Conservation (phyloP, 768 basidiomycete species). For the Kwoniella newhampshirensis region DNA sequence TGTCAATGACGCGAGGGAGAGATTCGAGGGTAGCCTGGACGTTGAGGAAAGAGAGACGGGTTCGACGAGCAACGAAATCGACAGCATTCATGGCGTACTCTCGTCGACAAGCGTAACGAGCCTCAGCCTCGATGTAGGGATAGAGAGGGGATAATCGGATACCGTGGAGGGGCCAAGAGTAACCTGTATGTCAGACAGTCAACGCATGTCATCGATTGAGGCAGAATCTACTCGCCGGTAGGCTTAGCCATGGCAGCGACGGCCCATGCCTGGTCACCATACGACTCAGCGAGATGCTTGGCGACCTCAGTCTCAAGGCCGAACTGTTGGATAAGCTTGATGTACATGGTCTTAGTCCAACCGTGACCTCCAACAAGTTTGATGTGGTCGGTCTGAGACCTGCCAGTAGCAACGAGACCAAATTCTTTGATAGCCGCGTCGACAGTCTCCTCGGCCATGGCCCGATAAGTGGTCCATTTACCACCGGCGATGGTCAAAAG, state of each 20-base stretch:
- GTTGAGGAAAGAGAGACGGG: constrained; percentile 92
- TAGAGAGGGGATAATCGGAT: constrained; percentile 68
- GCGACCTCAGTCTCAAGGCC: constrained; percentile 89
- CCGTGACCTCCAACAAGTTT: constrained; percentile 87
- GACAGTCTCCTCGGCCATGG: constrained; percentile 94
- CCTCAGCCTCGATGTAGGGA: constrained; percentile 90
- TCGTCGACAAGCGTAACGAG: constrained; percentile 78
- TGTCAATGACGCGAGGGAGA: constrained; percentile 81
- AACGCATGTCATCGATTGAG: not conserved
- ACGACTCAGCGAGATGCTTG: constrained; percentile 85
- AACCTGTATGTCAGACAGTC: constrained; percentile 23
- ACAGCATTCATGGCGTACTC: constrained; percentile 92
- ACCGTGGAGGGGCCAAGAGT: constrained; percentile 83
- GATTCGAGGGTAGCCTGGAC: constrained; percentile 77
- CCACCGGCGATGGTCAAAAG: constrained; percentile 93
- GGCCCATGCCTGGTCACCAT: constrained; percentile 95
- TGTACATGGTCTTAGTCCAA: constrained; percentile 96
- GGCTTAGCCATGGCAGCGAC: constrained; percentile 77
- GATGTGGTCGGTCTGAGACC: constrained; percentile 75
- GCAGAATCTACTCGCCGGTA: constrained; percentile 58
- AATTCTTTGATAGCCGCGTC: constrained; percentile 81
- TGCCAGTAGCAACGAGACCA: constrained; percentile 62
- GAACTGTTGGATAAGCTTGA: constrained; percentile 88
- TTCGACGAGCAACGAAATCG: constrained; percentile 89
- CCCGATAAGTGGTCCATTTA: constrained; percentile 94